Percentiles rank a stretch among this genome's conserved stretches.
These are phyloP conservation scores for Aspergillus pseudonomiae DNA, from an alignment of 2,329 filamentous ascomycete species.

Conservation along the genomic window DNA sequence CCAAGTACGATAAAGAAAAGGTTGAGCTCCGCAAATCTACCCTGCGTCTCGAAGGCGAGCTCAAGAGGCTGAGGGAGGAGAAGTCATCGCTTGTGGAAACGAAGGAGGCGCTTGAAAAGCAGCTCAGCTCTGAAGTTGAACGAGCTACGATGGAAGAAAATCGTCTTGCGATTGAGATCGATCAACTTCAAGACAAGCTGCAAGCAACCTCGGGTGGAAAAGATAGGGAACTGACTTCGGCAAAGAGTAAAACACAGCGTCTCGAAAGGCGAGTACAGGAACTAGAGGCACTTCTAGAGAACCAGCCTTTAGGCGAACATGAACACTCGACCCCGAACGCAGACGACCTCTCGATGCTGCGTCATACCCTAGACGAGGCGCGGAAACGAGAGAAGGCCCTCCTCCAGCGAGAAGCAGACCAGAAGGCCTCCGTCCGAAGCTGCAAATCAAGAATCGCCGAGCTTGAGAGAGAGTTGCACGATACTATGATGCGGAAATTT, in stretches of 20 bases:
- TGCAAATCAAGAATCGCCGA: conserved; percentile 68
- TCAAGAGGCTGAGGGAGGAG: conserved; percentile 67
- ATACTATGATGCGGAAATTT: conserved; percentile 58
- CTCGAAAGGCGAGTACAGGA: conserved; percentile 61
- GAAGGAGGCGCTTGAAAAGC: conserved; percentile 62
- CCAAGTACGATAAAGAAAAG: conserved; percentile 68
- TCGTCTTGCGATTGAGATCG: conserved; percentile 55
- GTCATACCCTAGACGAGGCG: conserved; percentile 64
- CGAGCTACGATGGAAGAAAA: conserved; percentile 68
- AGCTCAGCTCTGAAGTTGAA: conserved; percentile 68
- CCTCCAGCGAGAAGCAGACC: conserved; percentile 65
- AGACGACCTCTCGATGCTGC: conserved; percentile 65
- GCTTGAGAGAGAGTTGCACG: conserved; percentile 68
- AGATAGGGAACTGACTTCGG: conserved; percentile 52
- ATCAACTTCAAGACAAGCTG: conserved; percentile 57
- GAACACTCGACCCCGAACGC: conserved; percentile 37
- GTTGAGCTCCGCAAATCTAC: conserved; percentile 69
- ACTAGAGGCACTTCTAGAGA: conserved; percentile 56
- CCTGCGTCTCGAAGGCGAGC: conserved; percentile 68
- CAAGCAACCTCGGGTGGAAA: conserved; percentile 40
- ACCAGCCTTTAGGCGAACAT: conserved; percentile 50
- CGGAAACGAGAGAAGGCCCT: conserved; percentile 69
- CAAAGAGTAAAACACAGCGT: conserved; percentile 65
- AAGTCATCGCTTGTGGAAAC: conserved; percentile 61
- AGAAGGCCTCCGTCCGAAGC: conserved; percentile 64